These are phyloP conservation scores for Casuarina equisetifolia DNA, from an alignment of 306 rosid species.

Conservation along the genomic window DNA sequence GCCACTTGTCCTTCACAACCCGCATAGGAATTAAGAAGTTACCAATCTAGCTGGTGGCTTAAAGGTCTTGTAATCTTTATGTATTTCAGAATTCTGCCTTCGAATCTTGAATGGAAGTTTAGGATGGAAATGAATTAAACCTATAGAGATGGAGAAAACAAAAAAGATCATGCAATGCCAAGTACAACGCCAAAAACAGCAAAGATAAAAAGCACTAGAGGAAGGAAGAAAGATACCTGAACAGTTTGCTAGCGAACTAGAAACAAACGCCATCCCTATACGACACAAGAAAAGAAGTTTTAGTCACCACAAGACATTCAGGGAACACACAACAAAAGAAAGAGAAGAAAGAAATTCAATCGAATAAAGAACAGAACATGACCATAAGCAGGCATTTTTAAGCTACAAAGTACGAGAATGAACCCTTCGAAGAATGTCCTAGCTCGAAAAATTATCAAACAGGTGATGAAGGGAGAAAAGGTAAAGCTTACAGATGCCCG, in stretches of 20 bases:
- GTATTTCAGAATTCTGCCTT: conserved; percentile 9
- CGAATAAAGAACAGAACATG: neutral
- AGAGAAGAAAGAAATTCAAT: neutral
- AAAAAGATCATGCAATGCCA: neutral
- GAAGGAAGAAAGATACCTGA: conserved; percentile 25
- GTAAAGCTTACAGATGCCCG: neutral
- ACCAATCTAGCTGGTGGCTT: conserved; percentile 39
- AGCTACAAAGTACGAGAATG: neutral
- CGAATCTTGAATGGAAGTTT: conserved; percentile 36
- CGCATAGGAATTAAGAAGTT: conserved; percentile 10
- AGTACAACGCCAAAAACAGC: neutral
- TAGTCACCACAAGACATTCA: neutral
- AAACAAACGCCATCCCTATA: conserved; percentile 43
- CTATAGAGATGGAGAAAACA: conserved; percentile 15
- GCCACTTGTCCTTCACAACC: neutral
- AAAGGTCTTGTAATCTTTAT: conserved; percentile 24
- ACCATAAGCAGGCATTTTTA: neutral
- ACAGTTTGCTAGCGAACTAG: conserved; percentile 30
- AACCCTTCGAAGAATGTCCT: neutral
- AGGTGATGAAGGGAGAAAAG: neutral
- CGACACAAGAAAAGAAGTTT: conserved; percentile 7
- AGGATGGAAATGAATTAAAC: conserved; percentile 39
- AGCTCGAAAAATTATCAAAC: neutral
- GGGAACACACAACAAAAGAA: neutral
- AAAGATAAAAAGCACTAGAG: neutral